Percentiles rank a stretch among this genome's conserved stretches.
phyloP scores from a whole-genome alignment of 768 basidiomycete species.

The Boletellus ananas region DNA sequence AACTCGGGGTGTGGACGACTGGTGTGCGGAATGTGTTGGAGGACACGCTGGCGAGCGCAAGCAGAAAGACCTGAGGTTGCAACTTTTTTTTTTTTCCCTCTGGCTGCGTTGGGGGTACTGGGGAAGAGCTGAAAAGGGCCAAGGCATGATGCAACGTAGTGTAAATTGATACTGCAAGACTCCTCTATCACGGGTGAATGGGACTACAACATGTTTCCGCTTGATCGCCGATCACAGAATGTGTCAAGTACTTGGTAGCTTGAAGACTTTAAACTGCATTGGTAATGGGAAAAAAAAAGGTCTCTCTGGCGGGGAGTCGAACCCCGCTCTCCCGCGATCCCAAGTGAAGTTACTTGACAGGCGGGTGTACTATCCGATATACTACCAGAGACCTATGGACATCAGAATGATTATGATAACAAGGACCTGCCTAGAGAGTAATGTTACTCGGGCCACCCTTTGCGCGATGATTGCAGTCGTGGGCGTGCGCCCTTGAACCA shows the following conservation, averaged over 20 bases:
- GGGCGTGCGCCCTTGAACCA: too few relatives aligned
- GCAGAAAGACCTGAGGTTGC: background rate
- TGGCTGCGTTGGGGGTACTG: too few relatives aligned
- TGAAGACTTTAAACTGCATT: too few relatives aligned
- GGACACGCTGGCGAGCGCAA: slow-evolving; percentile 29
- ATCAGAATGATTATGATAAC: background rate
- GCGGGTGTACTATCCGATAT: slow-evolving; percentile 53
- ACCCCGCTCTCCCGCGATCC: slow-evolving; percentile 40
- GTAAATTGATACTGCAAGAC: too few relatives aligned
- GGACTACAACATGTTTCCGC: too few relatives aligned
- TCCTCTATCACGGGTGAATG: background rate
- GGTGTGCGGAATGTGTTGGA: slow-evolving; percentile 55
- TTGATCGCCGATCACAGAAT: too few relatives aligned
- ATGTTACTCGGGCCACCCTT: background rate
- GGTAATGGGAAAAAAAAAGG: slow-evolving; percentile 8
- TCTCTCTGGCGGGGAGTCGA: slow-evolving; percentile 47
- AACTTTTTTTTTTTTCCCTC: background rate
- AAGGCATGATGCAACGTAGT: background rate
- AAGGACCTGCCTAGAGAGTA: background rate
- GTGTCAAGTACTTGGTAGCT: too few relatives aligned
- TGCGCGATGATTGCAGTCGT: too few relatives aligned
- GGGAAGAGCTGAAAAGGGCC: too few relatives aligned
- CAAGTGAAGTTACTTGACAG: slow-evolving; percentile 26
- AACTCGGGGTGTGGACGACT: slow-evolving; percentile 65
- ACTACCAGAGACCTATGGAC: slow-evolving; percentile 37